These are phyloP conservation scores for Wickerhamia fluorescens DNA, from an alignment of 805 yeast genomes.

Conservation along the genomic window DNA sequence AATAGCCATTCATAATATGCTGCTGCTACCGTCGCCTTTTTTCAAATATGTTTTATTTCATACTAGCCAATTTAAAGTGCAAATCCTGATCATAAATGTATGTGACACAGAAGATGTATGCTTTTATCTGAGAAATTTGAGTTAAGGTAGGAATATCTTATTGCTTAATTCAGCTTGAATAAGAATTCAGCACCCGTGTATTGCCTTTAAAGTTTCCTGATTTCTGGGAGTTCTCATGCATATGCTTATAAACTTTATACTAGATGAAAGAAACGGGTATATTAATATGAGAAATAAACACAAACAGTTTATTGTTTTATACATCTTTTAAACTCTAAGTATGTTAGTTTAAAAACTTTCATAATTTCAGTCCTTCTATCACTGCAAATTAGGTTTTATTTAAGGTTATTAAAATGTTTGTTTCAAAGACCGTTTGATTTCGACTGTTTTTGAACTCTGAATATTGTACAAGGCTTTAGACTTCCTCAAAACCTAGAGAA, in stretches of 20 bases:
- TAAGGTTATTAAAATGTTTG: no score
- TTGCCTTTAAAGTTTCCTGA: conserved; percentile 32
- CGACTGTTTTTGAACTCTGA: no score
- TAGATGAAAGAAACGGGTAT: conserved; percentile 39
- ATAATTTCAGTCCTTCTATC: no score
- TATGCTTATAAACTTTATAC: conserved; percentile 48
- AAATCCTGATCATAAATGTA: conserved; percentile 47
- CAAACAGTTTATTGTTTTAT: conserved; percentile 21
- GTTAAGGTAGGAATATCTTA: conserved; percentile 26
- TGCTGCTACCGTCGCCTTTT: conserved; percentile 30
- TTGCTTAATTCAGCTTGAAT: conserved; percentile 29
- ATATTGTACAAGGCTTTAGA: conserved; percentile 31
- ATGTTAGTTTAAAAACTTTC: no score
- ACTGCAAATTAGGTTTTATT: no score
- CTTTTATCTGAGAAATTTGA: conserved; percentile 22
- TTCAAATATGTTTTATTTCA: conserved; percentile 25
- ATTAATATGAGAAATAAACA: conserved; percentile 8
- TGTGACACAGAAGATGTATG: conserved; percentile 45
- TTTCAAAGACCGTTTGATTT: no score
- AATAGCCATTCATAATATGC: conserved; percentile 41
- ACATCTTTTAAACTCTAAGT: no score
- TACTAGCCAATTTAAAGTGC: conserved; percentile 36
- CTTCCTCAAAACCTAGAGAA: conserved; percentile 38
- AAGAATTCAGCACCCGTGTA: conserved; percentile 30
- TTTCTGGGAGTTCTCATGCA: conserved; percentile 43